phyloP scores from a whole-genome alignment of 106 monocot genomes.

The Dendrobium huoshanense region DNA sequence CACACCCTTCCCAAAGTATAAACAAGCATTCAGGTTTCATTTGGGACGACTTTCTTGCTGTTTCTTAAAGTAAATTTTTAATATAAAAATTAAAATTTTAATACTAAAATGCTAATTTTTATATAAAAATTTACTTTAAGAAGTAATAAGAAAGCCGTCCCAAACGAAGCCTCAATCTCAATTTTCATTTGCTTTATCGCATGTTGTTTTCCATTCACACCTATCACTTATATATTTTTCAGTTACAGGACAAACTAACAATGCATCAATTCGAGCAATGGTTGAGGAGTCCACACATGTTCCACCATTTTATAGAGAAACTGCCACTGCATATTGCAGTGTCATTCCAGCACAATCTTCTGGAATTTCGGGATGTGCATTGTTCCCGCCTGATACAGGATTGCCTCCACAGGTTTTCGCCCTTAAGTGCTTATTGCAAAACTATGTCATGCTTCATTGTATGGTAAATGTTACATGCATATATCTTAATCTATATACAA shows the following conservation, averaged over 20 bases:
- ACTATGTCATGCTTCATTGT: neutral
- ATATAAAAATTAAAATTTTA: too few species aligned
- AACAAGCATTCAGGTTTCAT: neutral
- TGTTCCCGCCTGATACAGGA: conserved; percentile 32
- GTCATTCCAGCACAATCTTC: conserved; percentile 17
- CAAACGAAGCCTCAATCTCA: neutral
- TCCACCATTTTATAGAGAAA: conserved; percentile 24
- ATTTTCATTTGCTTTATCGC: neutral
- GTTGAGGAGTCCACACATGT: conserved; percentile 30
- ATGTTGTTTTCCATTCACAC: neutral
- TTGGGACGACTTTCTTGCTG: too few species aligned
- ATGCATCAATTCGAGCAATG: conserved; percentile 12
- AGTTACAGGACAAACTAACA: conserved; percentile 27
- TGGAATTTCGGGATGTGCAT: conserved; percentile 16
- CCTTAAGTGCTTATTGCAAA: neutral
- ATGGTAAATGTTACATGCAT: neutral
- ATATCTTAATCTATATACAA: neutral
- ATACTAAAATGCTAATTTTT: too few species aligned
- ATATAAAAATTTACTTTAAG: too few species aligned
- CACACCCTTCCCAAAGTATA: conserved; percentile 23
- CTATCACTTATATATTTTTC: neutral
- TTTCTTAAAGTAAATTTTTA: too few species aligned
- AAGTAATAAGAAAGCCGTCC: too few species aligned
- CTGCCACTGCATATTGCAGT: conserved; percentile 23
- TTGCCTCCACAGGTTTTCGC: conserved; percentile 39